These are phyloP conservation scores for Gloeophyllum trabeum DNA, from an alignment of 768 basidiomycete genomes.

Conservation along the genomic window DNA sequence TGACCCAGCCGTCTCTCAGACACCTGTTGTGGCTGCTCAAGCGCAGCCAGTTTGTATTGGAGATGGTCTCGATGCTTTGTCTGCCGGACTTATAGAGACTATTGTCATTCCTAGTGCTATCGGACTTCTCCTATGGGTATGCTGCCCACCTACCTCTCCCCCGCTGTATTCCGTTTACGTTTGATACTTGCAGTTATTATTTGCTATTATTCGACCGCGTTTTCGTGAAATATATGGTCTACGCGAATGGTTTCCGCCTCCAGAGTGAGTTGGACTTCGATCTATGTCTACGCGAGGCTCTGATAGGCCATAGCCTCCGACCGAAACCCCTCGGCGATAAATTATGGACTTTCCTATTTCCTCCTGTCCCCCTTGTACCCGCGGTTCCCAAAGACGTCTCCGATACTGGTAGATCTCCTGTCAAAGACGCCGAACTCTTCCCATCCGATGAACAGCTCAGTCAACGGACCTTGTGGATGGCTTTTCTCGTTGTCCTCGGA, in stretches of 20 bases:
- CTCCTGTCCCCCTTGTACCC: constrained; percentile 57
- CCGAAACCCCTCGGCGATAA: constrained; percentile 47
- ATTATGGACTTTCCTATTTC: constrained; percentile 61
- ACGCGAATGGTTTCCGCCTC: constrained; percentile 69
- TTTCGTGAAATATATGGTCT: constrained; percentile 63
- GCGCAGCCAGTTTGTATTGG: constrained; percentile 47
- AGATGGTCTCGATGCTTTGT: constrained; percentile 48
- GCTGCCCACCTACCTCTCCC: constrained; percentile 14
- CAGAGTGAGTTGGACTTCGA: constrained; percentile 38
- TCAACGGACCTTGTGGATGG: constrained; percentile 61
- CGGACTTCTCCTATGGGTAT: constrained; percentile 61
- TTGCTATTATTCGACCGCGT: constrained; percentile 57
- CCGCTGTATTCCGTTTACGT: constrained; percentile 1
- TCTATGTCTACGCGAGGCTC: constrained; percentile 3
- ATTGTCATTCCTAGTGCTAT: constrained; percentile 44
- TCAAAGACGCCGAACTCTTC: constrained; percentile 43
- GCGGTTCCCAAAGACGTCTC: constrained; percentile 43
- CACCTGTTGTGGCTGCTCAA: constrained; percentile 8
- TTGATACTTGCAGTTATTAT: constrained; percentile 34
- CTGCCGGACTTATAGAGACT: constrained; percentile 49
- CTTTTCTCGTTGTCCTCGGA: constrained; percentile 49
- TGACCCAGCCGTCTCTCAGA: constrained; percentile 3
- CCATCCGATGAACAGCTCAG: constrained; percentile 68
- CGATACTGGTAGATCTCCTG: constrained; percentile 36
- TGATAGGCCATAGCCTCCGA: constrained; percentile 34